Percentiles rank a stretch among this genome's conserved stretches.
Evolutionary conservation across 768 basidiomycete species (phyloP).

Genomic region (Termitomyces sp.): DNA sequence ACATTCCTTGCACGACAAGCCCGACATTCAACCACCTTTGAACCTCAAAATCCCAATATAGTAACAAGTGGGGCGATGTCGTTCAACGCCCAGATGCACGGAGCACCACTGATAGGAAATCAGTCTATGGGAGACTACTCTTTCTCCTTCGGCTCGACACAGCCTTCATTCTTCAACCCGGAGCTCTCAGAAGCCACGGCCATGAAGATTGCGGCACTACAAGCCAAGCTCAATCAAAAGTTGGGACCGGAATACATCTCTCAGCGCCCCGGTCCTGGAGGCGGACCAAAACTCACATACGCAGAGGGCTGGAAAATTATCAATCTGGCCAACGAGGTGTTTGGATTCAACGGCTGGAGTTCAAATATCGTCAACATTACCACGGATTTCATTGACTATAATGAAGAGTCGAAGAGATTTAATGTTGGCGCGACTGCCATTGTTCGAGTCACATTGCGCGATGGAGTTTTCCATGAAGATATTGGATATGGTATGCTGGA

Average conservation of each 20-base stretch:
- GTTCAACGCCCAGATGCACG: slow-evolving; percentile 58
- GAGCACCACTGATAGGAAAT: slow-evolving; percentile 23
- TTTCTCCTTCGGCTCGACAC: slow-evolving; percentile 21
- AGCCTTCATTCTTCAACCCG: slow-evolving; percentile 24
- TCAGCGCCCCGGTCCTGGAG: slow-evolving; percentile 81
- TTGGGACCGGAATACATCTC: slow-evolving; percentile 95
- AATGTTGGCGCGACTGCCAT: slow-evolving; percentile 80
- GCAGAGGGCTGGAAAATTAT: slow-evolving; percentile 98
- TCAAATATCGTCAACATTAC: slow-evolving; percentile 70
- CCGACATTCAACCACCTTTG: slow-evolving; percentile 11
- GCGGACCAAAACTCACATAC: slow-evolving; percentile 85
- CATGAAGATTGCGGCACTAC: slow-evolving; percentile 63
- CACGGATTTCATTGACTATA: slow-evolving; percentile 75
- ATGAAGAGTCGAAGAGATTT: slow-evolving; percentile 59
- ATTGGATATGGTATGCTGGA: slow-evolving; percentile 87
- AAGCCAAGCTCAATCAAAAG: slow-evolving; percentile 78
- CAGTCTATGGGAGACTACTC: slow-evolving; percentile 20
- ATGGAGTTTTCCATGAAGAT: slow-evolving; percentile 91
- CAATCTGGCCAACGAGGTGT: slow-evolving; percentile 96
- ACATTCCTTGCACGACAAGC: slow-evolving; percentile 32
- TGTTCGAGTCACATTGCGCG: slow-evolving; percentile 80
- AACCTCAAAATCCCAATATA: slow-evolving; percentile 25
- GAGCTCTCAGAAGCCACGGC: slow-evolving; percentile 59
- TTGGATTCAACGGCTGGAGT: slow-evolving; percentile 97
- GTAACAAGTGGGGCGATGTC: slow-evolving; percentile 52